These are phyloP conservation scores for Sinapis alba DNA, from an alignment of 441 rosid genomes.

Conservation along the genomic window DNA sequence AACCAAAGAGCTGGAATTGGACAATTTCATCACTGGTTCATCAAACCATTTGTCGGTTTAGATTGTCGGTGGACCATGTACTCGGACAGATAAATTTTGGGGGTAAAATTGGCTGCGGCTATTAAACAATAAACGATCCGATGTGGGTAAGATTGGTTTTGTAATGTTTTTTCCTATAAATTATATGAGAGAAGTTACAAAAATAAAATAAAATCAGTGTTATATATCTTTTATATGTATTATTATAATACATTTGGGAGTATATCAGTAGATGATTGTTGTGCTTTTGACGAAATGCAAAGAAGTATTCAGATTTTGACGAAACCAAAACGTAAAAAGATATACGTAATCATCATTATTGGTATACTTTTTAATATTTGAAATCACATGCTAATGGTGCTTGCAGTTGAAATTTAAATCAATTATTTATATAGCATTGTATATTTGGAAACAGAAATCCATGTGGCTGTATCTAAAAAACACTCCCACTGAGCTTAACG, in stretches of 20 bases:
- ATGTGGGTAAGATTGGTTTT: slow-evolving; percentile 8
- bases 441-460: slow-evolving; percentile 30
- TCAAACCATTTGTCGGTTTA: slow-evolving; percentile 34
- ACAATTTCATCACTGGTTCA: slow-evolving; percentile 12
- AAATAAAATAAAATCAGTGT: slow-evolving; percentile 4
- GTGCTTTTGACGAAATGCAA: not conserved
- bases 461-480: slow-evolving; percentile 34
- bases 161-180: slow-evolving; percentile 18
- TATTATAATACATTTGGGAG: not conserved
- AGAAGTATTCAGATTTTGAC: not conserved
- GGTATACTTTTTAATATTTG: not conserved
- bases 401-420: slow-evolving; percentile 23
- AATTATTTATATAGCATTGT: not conserved
- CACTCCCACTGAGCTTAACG: not conserved
- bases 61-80: slow-evolving; percentile 30
- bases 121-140: slow-evolving; percentile 7
- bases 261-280: not conserved
- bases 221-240: not conserved
- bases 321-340: not conserved
- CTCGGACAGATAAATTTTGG: slow-evolving; percentile 12
- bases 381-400: slow-evolving; percentile 30
- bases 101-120: slow-evolving; percentile 17
- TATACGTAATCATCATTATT: slow-evolving; percentile 8
- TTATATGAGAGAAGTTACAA: slow-evolving; percentile 28
- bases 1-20: not conserved